These are phyloP conservation scores for Piper betle DNA, from an alignment of 164 flowering plant species.

Conservation along the genomic window DNA sequence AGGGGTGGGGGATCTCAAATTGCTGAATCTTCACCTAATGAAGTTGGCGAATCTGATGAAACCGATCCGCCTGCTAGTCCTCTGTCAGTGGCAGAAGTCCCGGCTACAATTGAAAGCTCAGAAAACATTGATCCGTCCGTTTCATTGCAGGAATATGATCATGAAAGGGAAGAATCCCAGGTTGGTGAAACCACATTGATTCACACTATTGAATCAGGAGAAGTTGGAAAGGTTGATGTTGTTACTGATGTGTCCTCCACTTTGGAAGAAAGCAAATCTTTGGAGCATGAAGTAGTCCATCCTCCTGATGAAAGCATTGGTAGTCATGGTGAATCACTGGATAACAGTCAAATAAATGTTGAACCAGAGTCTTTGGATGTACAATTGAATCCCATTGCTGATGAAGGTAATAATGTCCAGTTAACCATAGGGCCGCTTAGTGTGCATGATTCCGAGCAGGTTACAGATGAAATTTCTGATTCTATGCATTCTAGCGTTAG, in stretches of 20 bases:
- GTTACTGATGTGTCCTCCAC: slow-evolving; percentile 15
- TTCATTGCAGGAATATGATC: slow-evolving; percentile 16
- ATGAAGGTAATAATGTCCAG: slow-evolving; percentile 18
- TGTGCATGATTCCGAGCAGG: slow-evolving; percentile 15
- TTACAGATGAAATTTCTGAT: slow-evolving; percentile 16
- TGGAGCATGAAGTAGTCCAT: slow-evolving; percentile 18
- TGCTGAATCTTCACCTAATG: slow-evolving; percentile 7
- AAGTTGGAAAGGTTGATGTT: slow-evolving; percentile 11
- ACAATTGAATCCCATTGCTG: slow-evolving; percentile 12
- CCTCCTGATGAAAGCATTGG: slow-evolving; percentile 15
- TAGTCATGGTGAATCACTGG: slow-evolving; percentile 15
- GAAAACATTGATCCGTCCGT: slow-evolving; percentile 18
- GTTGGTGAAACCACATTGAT: slow-evolving; percentile 19
- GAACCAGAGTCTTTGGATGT: slow-evolving; percentile 18
- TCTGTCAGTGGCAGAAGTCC: slow-evolving; percentile 13
- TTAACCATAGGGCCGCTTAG: slow-evolving; percentile 7
- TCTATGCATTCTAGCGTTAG: slow-evolving; percentile 22
- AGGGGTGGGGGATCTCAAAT: slow-evolving; percentile 13
- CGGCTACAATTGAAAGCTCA: slow-evolving; percentile 13
- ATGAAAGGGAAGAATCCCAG: slow-evolving; percentile 18
- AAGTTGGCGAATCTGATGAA: slow-evolving; percentile 13
- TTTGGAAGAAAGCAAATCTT: slow-evolving; percentile 20
- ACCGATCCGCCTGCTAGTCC: slow-evolving; percentile 7
- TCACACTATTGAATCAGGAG: slow-evolving; percentile 13
- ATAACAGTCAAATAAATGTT: slow-evolving; percentile 14